Evolutionary conservation across 805 yeast species (phyloP), one percentile per base, ranked within the genome.

Genomic region (Clavispora carvajalis): DNA sequence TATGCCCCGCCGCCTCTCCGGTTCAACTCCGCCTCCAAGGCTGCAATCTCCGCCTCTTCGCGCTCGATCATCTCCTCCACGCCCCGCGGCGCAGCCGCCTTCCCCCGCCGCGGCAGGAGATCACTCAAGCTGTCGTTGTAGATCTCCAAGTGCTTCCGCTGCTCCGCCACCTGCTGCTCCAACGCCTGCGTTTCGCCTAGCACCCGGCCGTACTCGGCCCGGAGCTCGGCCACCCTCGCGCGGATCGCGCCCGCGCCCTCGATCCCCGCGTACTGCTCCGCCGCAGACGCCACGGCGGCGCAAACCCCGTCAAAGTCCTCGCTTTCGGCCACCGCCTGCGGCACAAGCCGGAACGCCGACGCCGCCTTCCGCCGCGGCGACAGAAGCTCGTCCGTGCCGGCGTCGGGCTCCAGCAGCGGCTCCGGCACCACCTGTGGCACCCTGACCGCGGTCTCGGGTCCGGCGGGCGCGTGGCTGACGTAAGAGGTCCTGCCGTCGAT

Each of bases 401-500:
- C 17, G 19, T 22, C 19, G 26, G 28, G 36, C n/a, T 16, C 29
- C 19, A 12, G 17, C 26, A 37, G 25, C 15, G 23, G 15, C 12
- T 38, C 15, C 9, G 34, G 34, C 11, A 41, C 39, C 15, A 61
- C 39, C 39, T 41, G 46, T 2, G 69, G 68, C 13, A 60, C 43
- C 22, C 40, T 36, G 15, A 60, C 66, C n/a, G 65, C 65, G 2
- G 59, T 46, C 47, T 59, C 39, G 46, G n/a, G n/a, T n/a, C n/a
- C n/a, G n/a, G n/a, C n/a, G n/a, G n/a, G n/a, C n/a, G n/a, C n/a
- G n/a, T 48, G 58, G 48, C 57, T 70, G 38, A 48, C 51, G 52
- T 47, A 64, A 13, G 53, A 53, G 41, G 53, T 45, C 37, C 69
- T 71, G 0, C 82, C 82, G 49, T 79, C 84, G 22, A 65, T 63